These are phyloP conservation scores for Mimosa pudica DNA, from an alignment of 306 rosid species.

Conservation along the genomic window DNA sequence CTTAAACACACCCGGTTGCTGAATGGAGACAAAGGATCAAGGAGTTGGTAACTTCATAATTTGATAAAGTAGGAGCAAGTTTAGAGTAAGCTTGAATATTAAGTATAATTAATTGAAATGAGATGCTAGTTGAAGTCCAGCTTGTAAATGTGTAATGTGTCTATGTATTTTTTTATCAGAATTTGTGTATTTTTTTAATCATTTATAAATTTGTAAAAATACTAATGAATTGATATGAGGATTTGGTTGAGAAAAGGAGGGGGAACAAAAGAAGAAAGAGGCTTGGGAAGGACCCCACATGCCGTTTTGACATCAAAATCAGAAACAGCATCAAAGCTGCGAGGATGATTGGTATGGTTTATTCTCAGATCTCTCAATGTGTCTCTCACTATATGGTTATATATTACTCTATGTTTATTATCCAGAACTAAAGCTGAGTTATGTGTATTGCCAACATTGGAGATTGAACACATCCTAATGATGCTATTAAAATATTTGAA, in stretches of 20 bases:
- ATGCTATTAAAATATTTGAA: background rate
- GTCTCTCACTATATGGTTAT: background rate
- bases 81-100: background rate
- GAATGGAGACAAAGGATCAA: background rate
- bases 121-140: background rate
- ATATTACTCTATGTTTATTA: background rate
- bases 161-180: too few species aligned
- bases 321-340: background rate
- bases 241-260: background rate
- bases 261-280: background rate
- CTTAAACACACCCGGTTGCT: background rate
- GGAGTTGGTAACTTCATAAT: background rate
- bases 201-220: too few species aligned
- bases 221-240: background rate
- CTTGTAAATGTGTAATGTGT: background rate
- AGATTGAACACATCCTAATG: background rate
- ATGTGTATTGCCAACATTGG: background rate
- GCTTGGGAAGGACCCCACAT: slow-evolving; percentile 35
- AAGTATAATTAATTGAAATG: background rate
- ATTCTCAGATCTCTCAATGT: slow-evolving; percentile 12
- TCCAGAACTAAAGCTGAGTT: background rate
- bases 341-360: slow-evolving; percentile 21
- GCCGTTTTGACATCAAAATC: slow-evolving; percentile 42
- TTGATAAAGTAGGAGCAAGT: background rate
- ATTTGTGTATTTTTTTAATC: too few species aligned